Base-by-base conservation (phyloP, 2,329 filamentous ascomycete species). In the Epichloe sylvatica region DNA sequence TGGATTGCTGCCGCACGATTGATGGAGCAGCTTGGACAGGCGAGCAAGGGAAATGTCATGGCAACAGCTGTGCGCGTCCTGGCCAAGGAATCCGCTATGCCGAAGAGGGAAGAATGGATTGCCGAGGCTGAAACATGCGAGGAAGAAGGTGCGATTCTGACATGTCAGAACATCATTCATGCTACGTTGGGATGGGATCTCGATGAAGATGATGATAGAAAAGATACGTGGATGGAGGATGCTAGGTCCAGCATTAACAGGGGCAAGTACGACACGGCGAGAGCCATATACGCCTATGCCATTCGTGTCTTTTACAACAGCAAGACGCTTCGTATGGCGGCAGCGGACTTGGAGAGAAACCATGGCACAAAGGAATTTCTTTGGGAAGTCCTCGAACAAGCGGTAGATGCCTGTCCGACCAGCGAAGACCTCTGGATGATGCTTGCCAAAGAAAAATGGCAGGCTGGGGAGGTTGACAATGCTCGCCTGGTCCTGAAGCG, bases 31-130 rank as follows among this genome's bases (percentile, higher is more conserved):
- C 72, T 82, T 30, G 90, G 89, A 23, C 84, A 86, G 54, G 81
- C 80, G 19, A 75, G 77, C 49, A 89, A 85, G 68, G 79, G 90
- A 59, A 94, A 88, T 59, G 86, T 97, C 51, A 96, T 98, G 86
- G 91, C 92, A 64, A 85, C 88, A 70, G 92, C 87, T 42, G 81
- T 96, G 34, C 87, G 94, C 60, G 82, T 89, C 19, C 74, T 98
- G 34, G 88, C 83, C 37, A 88, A 89, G 60, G 89, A 94, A 61
- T 90, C 86, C 30, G 91, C 92, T 11, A 98, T 98, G 94, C 79
- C 92, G 38, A 94, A 94, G 67, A 83, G 94, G 39, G 92, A 98
- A 64, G 90, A 96, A 57, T 98, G 92, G 92, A 94, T 98, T 48
- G 76, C 79, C 5, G 89, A 97, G 65, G 94, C 92, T 0, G 92